A percentile compares a stretch with the other conserved stretches of the same genome.
Evolutionary conservation across 2,329 filamentous ascomycete genomes (phyloP).

Genomic region (Xenosphaeropsis pyriputrescens): DNA sequence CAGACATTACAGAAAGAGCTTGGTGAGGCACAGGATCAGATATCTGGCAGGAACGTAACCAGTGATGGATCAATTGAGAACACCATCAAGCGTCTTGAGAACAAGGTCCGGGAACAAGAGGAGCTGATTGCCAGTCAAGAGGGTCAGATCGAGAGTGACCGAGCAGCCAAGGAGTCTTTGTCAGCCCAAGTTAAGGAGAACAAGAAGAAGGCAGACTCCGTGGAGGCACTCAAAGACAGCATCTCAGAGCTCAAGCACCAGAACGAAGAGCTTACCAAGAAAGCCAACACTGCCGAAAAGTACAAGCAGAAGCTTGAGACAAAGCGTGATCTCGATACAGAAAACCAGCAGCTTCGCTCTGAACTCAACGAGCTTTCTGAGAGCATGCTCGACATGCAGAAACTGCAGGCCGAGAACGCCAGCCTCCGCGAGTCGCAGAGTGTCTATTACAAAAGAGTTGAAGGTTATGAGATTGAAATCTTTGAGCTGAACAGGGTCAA

Average conservation of each 20-base stretch:
- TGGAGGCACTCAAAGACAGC: constrained; percentile 40
- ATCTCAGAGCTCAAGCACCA: constrained; percentile 42
- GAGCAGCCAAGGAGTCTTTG: constrained; percentile 25
- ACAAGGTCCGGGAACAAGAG: constrained; percentile 49
- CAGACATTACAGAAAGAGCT: constrained; percentile 37
- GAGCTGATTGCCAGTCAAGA: constrained; percentile 59
- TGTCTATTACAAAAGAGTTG: constrained; percentile 21
- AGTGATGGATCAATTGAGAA: constrained; percentile 28
- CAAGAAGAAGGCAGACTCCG: constrained; percentile 27
- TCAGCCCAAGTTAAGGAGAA: constrained; percentile 32
- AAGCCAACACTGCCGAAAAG: constrained; percentile 47
- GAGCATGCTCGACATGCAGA: constrained; percentile 22
- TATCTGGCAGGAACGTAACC: constrained; percentile 34
- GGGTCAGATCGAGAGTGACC: constrained; percentile 41
- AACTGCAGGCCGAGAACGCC: constrained; percentile 13
- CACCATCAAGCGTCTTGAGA: constrained; percentile 36
- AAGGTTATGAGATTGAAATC: constrained; percentile 17
- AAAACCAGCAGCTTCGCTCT: constrained; percentile 38
- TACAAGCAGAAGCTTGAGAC: constrained; percentile 48
- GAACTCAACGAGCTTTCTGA: constrained; percentile 38
- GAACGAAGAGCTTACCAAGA: constrained; percentile 42
- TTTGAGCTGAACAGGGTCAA: constrained; percentile 24
- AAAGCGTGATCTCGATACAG: constrained; percentile 37
- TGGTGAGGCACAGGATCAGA: constrained; percentile 16
- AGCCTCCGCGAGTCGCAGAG: constrained; percentile 19